Percentiles rank a stretch among this genome's conserved stretches.
phyloP scores from a whole-genome alignment of 2,329 filamentous ascomycete species.

The Thermoascus crustaceus region DNA sequence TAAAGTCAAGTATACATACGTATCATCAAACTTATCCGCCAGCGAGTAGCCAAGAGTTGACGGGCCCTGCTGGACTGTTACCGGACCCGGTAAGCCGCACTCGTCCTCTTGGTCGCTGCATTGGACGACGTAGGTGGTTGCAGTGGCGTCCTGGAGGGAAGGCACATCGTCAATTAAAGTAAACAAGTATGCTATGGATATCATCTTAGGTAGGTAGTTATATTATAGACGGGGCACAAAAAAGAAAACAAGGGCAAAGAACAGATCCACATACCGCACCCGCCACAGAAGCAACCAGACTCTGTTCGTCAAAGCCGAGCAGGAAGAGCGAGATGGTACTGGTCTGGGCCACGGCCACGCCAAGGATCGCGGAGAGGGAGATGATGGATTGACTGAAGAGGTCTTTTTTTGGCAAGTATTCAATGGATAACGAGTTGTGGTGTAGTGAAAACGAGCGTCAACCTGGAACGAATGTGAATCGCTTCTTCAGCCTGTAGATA shows the following conservation, averaged over 20 bases:
- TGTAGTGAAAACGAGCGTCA: too few species aligned
- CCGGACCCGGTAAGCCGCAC: neutral
- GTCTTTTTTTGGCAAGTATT: too few species aligned
- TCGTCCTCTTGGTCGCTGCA: conserved; percentile 2
- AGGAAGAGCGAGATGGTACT: conserved; percentile 7
- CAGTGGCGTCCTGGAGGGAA: conserved; percentile 2
- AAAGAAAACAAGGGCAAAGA: neutral
- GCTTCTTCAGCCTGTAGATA: too few species aligned
- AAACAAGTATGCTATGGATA: neutral
- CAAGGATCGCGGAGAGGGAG: conserved; percentile 3
- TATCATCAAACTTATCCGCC: too few species aligned
- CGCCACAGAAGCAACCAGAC: conserved; percentile 6
- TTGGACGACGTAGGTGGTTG: conserved; percentile 3
- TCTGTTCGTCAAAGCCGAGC: conserved; percentile 7
- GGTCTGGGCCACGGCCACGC: conserved; percentile 8
- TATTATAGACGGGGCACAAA: neutral
- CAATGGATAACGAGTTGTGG: too few species aligned
- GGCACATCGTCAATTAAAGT: neutral
- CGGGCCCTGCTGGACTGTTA: neutral
- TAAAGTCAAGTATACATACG: too few species aligned
- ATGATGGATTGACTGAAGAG: neutral
- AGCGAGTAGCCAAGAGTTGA: conserved; percentile 1
- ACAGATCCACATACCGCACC: conserved; percentile 4
- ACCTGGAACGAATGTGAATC: too few species aligned
- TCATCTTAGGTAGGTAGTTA: neutral